Evolutionary conservation across 345 rosid species (phyloP).

Genomic region (Eucalyptus pumila): DNA sequence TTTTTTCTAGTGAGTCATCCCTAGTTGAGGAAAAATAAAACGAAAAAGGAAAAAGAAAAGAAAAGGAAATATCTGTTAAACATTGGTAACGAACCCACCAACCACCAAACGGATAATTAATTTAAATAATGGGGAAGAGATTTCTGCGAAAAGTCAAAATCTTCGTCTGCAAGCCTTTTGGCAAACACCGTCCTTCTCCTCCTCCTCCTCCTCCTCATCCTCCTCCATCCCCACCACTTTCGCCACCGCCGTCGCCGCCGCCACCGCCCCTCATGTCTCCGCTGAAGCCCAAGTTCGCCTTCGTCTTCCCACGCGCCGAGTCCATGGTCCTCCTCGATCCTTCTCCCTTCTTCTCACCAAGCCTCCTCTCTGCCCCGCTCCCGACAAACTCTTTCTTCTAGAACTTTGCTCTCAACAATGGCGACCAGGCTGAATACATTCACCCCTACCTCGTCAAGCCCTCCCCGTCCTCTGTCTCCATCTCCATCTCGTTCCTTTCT

Average conservation of each 20-base stretch:
- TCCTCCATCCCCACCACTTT: neutral
- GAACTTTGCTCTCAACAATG: constrained; percentile 73
- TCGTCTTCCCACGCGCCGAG: constrained; percentile 42
- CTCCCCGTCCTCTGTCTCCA: constrained; percentile 40
- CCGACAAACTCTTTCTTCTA: constrained; percentile 92
- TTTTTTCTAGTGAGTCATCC: neutral
- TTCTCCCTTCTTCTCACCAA: constrained; percentile 49
- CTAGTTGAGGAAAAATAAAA: neutral
- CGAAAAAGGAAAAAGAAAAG: neutral
- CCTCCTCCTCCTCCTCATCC: neutral
- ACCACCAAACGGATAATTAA: neutral
- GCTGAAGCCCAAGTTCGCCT: constrained; percentile 19
- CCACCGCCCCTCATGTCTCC: neutral
- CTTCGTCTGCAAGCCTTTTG: neutral
- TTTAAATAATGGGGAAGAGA: neutral
- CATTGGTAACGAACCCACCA: neutral
- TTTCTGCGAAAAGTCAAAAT: constrained; percentile 4
- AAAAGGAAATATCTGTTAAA: constrained; percentile 3
- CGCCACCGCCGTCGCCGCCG: neutral
- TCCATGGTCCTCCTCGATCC: constrained; percentile 81
- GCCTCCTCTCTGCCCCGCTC: constrained; percentile 59
- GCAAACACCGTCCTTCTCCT: neutral
- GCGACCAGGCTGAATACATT: constrained; percentile 77
- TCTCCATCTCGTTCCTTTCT: constrained; percentile 69
- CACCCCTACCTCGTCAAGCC: constrained; percentile 86